Evolutionary conservation across 129 eudicot species (phyloP).

Genomic region (Ambrosia trifida): DNA sequence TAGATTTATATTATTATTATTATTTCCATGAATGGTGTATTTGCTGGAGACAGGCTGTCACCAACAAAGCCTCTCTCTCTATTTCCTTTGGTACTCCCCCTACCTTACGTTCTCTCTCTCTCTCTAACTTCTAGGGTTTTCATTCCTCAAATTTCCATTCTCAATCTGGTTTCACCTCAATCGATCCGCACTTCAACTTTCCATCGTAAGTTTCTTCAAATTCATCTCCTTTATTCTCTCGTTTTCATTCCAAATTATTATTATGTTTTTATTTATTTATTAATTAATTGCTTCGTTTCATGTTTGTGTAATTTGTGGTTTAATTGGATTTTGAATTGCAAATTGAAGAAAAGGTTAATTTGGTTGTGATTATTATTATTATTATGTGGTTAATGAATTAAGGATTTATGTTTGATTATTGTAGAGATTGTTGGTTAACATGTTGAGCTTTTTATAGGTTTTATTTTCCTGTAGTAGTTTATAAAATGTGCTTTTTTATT

Average conservation of each 20-base stretch:
- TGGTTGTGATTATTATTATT: neutral
- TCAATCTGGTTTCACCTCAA: slow-evolving; percentile 27
- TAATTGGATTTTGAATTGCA: neutral
- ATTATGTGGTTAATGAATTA: neutral
- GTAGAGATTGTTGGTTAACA: slow-evolving; percentile 3
- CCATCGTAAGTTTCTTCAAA: slow-evolving; percentile 30
- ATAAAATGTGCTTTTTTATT: slow-evolving; percentile 3
- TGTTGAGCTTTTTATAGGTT: neutral
- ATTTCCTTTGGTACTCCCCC: slow-evolving; percentile 30
- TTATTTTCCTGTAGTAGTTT: neutral
- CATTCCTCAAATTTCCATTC: slow-evolving; percentile 17
- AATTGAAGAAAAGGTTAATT: slow-evolving; percentile 3
- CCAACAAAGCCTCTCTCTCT: slow-evolving; percentile 54
- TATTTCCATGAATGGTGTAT: slow-evolving; percentile 47
- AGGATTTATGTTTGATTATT: slow-evolving; percentile 1
- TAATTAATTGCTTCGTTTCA: slow-evolving; percentile 1
- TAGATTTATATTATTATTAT: slow-evolving; percentile 17
- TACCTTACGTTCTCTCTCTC: slow-evolving; percentile 35
- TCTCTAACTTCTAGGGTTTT: slow-evolving; percentile 29
- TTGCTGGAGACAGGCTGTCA: slow-evolving; percentile 98
- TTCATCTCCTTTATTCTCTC: slow-evolving; percentile 16
- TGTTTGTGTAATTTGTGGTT: neutral
- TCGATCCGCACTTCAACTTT: slow-evolving; percentile 24
- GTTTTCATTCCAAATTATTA: slow-evolving; percentile 17
- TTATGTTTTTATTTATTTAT: neutral